Base-by-base conservation (phyloP, 1,139 yeast species). In the Arxiozyma slooffiae region DNA sequence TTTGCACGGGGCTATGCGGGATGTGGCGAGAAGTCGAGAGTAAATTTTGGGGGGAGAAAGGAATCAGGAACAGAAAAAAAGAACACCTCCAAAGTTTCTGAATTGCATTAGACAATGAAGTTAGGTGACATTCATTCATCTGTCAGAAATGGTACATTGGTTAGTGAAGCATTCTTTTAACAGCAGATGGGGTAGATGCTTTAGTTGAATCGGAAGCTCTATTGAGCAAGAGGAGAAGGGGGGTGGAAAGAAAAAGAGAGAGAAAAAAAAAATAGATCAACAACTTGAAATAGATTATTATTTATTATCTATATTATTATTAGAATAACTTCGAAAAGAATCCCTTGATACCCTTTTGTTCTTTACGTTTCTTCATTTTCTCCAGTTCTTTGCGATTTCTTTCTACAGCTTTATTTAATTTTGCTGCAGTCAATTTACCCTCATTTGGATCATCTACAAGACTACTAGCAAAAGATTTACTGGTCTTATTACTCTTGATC, bases 381-480 rank as follows among this genome's bases (percentile, higher is more conserved):
- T 62, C 68, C 20, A 67, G 47, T 40, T 57, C 55, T 44, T 59
- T 61, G 48, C 58, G 58, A 50, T 67, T 67, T 51, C 55, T 60
- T 48, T 67, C 69, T 4, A 67, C 61, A 16, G 67, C 66, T 44
- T 51, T 56, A 30, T 62, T 51, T 18, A 67, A 48, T 46, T 64
- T 60, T 22, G 57, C 57, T 7, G 53, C 54, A 16, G 57, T 53
- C 17, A 56, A 41, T 22, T 41, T 23, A 36, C 47, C 22, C 9
- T 26, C 18, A 37, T 44, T 16, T 3, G 44, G 37, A 16, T 49
- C 49, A 9, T 41, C 26, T 26, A 47, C n/a, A 21, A 30, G 36
- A 30, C 36, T 30, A 17, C 48, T 44, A 9, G 34, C 41, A 7
- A 20, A 22, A 1, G 39, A 17, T 38, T 38, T 44, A 14, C 34